Conservation (phyloP, 495 filamentous ascomycete genomes). For the Aspergillus baeticus region DNA sequence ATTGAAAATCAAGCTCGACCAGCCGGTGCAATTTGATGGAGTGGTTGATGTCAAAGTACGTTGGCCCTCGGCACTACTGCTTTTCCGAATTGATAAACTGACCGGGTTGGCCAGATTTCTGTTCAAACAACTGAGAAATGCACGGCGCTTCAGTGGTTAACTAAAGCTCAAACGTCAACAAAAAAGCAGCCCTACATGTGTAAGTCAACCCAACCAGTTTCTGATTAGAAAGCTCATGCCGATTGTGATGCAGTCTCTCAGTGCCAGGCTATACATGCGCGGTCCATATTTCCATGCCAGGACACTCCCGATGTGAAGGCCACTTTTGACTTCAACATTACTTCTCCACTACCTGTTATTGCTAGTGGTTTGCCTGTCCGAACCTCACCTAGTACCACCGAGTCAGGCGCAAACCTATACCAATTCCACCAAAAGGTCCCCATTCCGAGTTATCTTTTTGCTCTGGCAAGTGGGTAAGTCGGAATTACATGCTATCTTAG, state of each 20-base stretch:
- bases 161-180: slow-evolving; percentile 85
- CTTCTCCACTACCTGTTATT: slow-evolving; percentile 81
- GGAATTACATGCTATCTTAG: background rate
- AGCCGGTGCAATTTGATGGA: slow-evolving; percentile 59
- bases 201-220: slow-evolving; percentile 28
- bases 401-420: slow-evolving; percentile 55
- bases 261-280: slow-evolving; percentile 93
- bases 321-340: slow-evolving; percentile 83
- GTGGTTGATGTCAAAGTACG: slow-evolving; percentile 60
- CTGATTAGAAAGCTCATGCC: background rate
- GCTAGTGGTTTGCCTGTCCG: slow-evolving; percentile 78
- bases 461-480: slow-evolving; percentile 73
- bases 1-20: slow-evolving; percentile 67
- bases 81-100: background rate
- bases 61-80: background rate
- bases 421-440: slow-evolving; percentile 85
- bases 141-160: slow-evolving; percentile 92
- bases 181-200: slow-evolving; percentile 94
- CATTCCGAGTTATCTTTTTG: slow-evolving; percentile 92
- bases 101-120: slow-evolving; percentile 43
- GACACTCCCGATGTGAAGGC: slow-evolving; percentile 95
- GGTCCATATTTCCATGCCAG: slow-evolving; percentile 93
- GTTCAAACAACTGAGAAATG: slow-evolving; percentile 77
- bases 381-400: slow-evolving; percentile 37
- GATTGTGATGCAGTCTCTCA: slow-evolving; percentile 63